Evolutionary conservation across 345 rosid genomes (phyloP).

Genomic region (Camelina hispida): DNA sequence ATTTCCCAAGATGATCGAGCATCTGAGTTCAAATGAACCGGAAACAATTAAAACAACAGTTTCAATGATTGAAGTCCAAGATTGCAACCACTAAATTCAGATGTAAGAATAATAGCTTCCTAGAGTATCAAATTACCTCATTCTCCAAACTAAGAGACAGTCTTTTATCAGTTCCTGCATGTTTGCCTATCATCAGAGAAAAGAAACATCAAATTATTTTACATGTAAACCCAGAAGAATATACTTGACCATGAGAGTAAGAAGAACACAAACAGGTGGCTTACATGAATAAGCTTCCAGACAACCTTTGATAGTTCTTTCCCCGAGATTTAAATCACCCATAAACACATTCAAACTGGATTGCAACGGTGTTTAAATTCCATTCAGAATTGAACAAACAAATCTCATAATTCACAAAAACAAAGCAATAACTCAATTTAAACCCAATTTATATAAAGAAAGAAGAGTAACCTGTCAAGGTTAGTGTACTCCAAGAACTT

Average conservation of each 20-base stretch:
- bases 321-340: slow-evolving; percentile 74
- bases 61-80: slow-evolving; percentile 3
- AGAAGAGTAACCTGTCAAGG: slow-evolving; percentile 39
- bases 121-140: slow-evolving; percentile 57
- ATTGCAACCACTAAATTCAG: neutral
- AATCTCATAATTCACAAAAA: too few species aligned
- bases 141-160: slow-evolving; percentile 89
- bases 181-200: slow-evolving; percentile 66
- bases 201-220: neutral
- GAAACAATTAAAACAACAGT: neutral
- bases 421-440: neutral
- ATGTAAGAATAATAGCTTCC: neutral
- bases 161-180: slow-evolving; percentile 83
- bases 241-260: neutral
- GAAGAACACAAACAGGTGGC: slow-evolving; percentile 37
- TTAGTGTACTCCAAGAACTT: slow-evolving; percentile 93
- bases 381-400: neutral
- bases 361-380: neutral
- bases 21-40: slow-evolving; percentile 54
- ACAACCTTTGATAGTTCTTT: slow-evolving; percentile 75
- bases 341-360: slow-evolving; percentile 74
- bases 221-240: neutral
- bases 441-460: neutral
- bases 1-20: slow-evolving; percentile 84
- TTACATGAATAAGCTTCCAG: slow-evolving; percentile 91